Percentiles rank a stretch among this genome's conserved stretches.
These are phyloP conservation scores for Gigaspora rosea DNA, from an alignment of 192 early-diverging fungal genomes.

Conservation along the genomic window DNA sequence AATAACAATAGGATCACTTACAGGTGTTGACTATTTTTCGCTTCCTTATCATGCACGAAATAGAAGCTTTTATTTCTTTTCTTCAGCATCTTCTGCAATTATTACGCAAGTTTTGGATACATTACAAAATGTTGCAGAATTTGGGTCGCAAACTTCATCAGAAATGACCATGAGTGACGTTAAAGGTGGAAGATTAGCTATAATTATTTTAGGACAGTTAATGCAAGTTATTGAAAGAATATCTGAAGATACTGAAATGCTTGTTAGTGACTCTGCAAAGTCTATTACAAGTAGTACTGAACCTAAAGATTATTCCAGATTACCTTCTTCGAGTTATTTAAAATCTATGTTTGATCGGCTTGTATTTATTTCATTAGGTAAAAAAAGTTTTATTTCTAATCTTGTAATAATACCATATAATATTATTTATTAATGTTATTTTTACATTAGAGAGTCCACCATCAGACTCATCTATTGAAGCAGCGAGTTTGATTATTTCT, in stretches of 20 bases:
- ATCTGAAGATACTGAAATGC: constrained; percentile 21
- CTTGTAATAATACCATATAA: not conserved
- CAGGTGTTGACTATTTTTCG: constrained; percentile 34
- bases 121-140: constrained; percentile 34
- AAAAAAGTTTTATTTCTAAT: not conserved
- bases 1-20: constrained; percentile 36
- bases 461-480: constrained; percentile 39
- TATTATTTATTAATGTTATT: not conserved
- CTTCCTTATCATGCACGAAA: not conserved
- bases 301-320: constrained; percentile 50
- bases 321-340: constrained; percentile 53
- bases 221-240: constrained; percentile 33
- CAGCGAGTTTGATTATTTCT: constrained; percentile 1
- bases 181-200: constrained; percentile 52
- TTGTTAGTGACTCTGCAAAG: not conserved
- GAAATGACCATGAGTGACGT: constrained; percentile 42
- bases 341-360: constrained; percentile 50
- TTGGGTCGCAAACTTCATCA: constrained; percentile 1
- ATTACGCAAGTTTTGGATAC: constrained; percentile 25
- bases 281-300: constrained; percentile 45
- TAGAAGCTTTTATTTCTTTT: constrained; percentile 17
- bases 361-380: not conserved
- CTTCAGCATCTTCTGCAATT: not conserved
- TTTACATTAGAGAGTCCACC: too few relatives aligned
- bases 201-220: constrained; percentile 46